Base-by-base conservation (phyloP, 1,284 basidiomycete species). In the Omphalotus olearius region DNA sequence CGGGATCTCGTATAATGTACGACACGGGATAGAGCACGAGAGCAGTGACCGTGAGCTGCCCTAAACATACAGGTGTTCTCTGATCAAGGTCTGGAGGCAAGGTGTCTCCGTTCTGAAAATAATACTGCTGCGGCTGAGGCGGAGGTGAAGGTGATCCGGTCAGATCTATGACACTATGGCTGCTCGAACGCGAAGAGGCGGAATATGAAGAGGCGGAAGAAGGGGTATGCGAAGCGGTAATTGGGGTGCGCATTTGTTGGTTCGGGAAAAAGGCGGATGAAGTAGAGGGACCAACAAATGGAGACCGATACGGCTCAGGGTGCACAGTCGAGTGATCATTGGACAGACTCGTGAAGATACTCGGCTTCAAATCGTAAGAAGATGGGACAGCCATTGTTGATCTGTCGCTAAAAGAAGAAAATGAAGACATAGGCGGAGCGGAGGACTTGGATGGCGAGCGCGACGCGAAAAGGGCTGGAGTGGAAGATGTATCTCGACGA, bases 21-120 rank as follows among this genome's bases (percentile, higher is more conserved):
- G 76, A 64, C n/a, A 88, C 79, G 2, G 91, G 93, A 67, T 94
- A 94, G 6, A 95, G 75, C 50, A 96, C 85, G 43, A 96, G 79
- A 3, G 91, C 92, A 13, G 86, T 88, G 7, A 86, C 85, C 39
- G 78, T 75, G 45, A 97, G 73, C 50, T 91, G 87, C 2, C 93
- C 93, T 52, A 97, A 94, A 66, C 93, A 96, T 43, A 96, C 81
- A 11, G 88, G 85, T 0, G 86, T 88, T 69, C 84, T 88, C 9
- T 83, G 84, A 10, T 84, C 75, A 18, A 88, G 67, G 48, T 86
- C 80, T 9, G 69, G 68, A 11, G 75, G 75, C 5, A 80, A 64
- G 13, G 62, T 56, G 20, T 61, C 57, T 20, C 41, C 46, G 23
- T 51, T 51, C 13, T 26, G 60, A 43, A 57, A 54, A 45, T 55